Evolutionary conservation across 208 protist species (phyloP).

Genomic region (Crithidia fasciculata): DNA sequence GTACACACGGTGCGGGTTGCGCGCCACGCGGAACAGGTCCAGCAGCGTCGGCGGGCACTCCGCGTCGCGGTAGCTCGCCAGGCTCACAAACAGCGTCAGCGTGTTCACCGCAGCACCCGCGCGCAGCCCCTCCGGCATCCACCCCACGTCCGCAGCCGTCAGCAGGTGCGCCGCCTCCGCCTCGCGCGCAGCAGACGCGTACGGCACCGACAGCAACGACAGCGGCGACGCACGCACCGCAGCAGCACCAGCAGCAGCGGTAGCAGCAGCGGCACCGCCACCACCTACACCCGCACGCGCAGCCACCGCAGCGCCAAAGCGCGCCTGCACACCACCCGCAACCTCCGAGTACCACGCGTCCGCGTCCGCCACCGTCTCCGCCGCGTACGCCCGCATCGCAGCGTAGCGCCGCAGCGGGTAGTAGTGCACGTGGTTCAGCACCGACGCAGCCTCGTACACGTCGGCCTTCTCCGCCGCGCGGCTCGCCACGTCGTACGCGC

Average conservation of each 20-base stretch:
- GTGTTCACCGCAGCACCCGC: slow-evolving; percentile 15
- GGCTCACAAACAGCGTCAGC: slow-evolving; percentile 86
- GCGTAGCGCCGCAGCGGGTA: slow-evolving; percentile 64
- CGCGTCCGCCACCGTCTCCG: slow-evolving; percentile 31
- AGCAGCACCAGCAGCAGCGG: not conserved
- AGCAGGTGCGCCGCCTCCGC: slow-evolving; percentile 23
- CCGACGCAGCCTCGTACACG: slow-evolving; percentile 35
- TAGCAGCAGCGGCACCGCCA: not conserved
- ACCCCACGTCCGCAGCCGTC: slow-evolving; percentile 10
- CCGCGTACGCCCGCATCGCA: slow-evolving; percentile 33
- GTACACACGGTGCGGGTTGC: slow-evolving; percentile 70
- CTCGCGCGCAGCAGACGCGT: slow-evolving; percentile 5
- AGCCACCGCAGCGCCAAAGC: slow-evolving; percentile 14
- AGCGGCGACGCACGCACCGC: slow-evolving; percentile 13
- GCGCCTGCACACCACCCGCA: slow-evolving; percentile 32
- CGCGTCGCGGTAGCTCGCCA: slow-evolving; percentile 90
- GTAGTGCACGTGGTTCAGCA: slow-evolving; percentile 56
- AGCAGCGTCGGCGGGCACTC: slow-evolving; percentile 82
- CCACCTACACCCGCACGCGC: not conserved
- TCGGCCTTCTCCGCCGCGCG: slow-evolving; percentile 24
- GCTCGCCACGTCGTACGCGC: slow-evolving; percentile 12
- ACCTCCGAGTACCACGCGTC: slow-evolving; percentile 63
- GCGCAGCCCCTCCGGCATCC: slow-evolving; percentile 22
- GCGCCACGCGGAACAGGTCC: slow-evolving; percentile 69
- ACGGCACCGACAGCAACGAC: slow-evolving; percentile 21